These are phyloP conservation scores for Podospora pseudocomata DNA, from an alignment of 495 filamentous ascomycete genomes.

Conservation along the genomic window DNA sequence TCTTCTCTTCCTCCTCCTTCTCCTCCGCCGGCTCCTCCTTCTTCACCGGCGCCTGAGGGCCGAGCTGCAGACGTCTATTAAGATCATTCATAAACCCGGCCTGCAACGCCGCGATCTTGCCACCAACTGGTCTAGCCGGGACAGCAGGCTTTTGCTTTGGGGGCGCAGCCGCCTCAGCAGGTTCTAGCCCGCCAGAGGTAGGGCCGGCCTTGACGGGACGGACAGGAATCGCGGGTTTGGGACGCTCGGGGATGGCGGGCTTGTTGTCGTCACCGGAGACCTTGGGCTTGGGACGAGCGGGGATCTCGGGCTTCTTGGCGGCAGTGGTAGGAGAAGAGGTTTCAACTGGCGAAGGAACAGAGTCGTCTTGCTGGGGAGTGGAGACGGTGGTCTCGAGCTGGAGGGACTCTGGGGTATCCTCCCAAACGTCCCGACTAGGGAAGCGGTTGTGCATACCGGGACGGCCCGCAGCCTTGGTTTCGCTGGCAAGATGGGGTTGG, in stretches of 20 bases:
- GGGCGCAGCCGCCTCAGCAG: slow-evolving; percentile 40
- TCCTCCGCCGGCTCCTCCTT: slow-evolving; percentile 61
- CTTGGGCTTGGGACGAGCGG: slow-evolving; percentile 25
- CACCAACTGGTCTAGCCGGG: slow-evolving; percentile 72
- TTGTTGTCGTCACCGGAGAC: slow-evolving; percentile 26
- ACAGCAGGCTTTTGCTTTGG: slow-evolving; percentile 70
- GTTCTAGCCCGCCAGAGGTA: slow-evolving; percentile 30
- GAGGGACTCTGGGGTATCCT: slow-evolving; percentile 84
- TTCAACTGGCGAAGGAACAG: slow-evolving; percentile 23
- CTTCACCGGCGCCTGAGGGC: slow-evolving; percentile 60
- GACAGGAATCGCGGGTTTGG: slow-evolving; percentile 76
- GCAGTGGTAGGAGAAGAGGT: slow-evolving; percentile 21
- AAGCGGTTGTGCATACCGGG: slow-evolving; percentile 64
- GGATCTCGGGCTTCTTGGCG: slow-evolving; percentile 31
- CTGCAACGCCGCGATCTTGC: slow-evolving; percentile 87
- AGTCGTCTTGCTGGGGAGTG: slow-evolving; percentile 52
- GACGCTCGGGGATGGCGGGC: slow-evolving; percentile 50
- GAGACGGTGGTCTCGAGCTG: slow-evolving; percentile 76
- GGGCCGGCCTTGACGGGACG: slow-evolving; percentile 59
- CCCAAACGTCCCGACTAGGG: slow-evolving; percentile 94
- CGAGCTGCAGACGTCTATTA: slow-evolving; percentile 77
- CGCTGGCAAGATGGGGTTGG: slow-evolving; percentile 40
- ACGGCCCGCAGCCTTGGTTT: slow-evolving; percentile 44
- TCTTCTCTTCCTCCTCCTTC: slow-evolving; percentile 53
- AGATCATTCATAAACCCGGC: slow-evolving; percentile 87